Evolutionary conservation across 1,139 yeast species (phyloP).

Genomic region (Kluyveromyces sp.): DNA sequence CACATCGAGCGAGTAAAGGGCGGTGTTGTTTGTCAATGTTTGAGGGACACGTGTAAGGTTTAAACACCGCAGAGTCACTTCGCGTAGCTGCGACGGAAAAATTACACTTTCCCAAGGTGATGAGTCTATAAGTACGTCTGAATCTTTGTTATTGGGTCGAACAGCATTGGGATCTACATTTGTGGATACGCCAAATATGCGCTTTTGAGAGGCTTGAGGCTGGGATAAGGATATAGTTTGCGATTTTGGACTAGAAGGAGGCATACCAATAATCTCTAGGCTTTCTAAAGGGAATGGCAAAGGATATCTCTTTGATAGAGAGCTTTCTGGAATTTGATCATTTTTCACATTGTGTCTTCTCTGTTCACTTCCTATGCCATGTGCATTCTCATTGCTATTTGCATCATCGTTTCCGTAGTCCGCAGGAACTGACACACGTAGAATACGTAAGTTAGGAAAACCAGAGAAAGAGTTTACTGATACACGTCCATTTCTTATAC

Average conservation of each 20-base stretch:
- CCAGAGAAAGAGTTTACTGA: conserved; percentile 1
- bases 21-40: neutral
- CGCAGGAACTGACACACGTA: conserved; percentile 4
- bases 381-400: conserved; percentile 1
- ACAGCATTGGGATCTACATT: neutral
- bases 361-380: neutral
- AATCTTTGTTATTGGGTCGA: neutral
- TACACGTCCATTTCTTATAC: conserved; percentile 1
- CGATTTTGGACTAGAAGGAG: neutral
- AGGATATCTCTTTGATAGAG: conserved; percentile 1
- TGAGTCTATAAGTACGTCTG: neutral
- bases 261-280: conserved; percentile 7
- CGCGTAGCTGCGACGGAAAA: conserved; percentile 4
- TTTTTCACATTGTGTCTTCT: too few species aligned
- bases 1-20: neutral
- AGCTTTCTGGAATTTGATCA: neutral
- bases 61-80: conserved; percentile 1
- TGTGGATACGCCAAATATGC: neutral
- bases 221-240: too few species aligned
- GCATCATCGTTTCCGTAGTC: neutral
- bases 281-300: conserved; percentile 9
- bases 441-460: conserved; percentile 9
- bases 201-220: neutral
- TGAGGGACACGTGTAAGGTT: neutral
- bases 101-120: conserved; percentile 1